A percentile compares a stretch with the other conserved stretches of the same genome.
Evolutionary conservation across 2,329 filamentous ascomycete genomes (phyloP).

Genomic region (Penicillium sp.): DNA sequence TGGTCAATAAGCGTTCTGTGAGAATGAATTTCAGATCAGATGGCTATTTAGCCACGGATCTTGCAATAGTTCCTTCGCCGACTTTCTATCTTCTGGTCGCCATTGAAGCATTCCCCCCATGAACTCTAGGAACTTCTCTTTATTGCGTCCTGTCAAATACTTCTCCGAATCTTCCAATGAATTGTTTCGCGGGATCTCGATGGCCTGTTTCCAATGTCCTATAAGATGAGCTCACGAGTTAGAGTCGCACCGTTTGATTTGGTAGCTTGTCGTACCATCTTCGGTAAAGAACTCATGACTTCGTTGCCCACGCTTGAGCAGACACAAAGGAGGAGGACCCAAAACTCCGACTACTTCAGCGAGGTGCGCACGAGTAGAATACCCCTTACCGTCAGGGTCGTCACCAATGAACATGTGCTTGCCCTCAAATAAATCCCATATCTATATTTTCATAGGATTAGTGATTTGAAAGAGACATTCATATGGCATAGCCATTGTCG

Average conservation of each 20-base stretch:
- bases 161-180: constrained; percentile 3
- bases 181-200: not conserved
- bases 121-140: constrained; percentile 14
- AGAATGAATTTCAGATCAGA: no score
- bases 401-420: constrained; percentile 23
- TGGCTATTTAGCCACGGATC: constrained; percentile 12
- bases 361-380: constrained; percentile 45
- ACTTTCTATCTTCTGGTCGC: constrained; percentile 19
- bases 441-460: constrained; percentile 27
- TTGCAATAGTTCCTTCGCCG: constrained; percentile 13
- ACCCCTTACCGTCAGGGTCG: constrained; percentile 37
- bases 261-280: constrained; percentile 32
- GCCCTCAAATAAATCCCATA: constrained; percentile 52
- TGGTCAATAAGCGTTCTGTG: no score
- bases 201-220: constrained; percentile 7
- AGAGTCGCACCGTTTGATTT: no score
- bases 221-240: no score
- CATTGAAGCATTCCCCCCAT: constrained; percentile 17
- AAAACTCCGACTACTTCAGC: constrained; percentile 48
- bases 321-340: constrained; percentile 41
- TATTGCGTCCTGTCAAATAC: constrained; percentile 9
- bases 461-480: no score
- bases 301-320: constrained; percentile 34
- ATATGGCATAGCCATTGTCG: no score
- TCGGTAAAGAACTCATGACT: constrained; percentile 44